Conservation (phyloP, 2,329 filamentous ascomycete genomes). For the Colletotrichum lindemuthianum region DNA sequence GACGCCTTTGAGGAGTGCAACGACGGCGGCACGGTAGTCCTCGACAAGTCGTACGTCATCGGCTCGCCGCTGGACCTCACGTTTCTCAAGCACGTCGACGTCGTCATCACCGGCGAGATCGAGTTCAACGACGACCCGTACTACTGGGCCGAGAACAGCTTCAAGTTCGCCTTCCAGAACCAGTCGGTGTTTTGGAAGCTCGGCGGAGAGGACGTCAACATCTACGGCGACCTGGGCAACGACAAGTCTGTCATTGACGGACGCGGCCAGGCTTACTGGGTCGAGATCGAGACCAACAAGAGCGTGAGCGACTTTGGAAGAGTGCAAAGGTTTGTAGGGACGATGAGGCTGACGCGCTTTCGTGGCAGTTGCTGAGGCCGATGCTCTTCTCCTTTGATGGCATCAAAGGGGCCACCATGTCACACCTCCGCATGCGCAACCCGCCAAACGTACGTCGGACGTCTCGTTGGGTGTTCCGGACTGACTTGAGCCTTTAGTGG, state of each 20-base stretch:
- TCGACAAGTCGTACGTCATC: constrained; percentile 68
- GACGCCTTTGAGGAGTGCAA: constrained; percentile 68
- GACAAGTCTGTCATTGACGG: constrained; percentile 60
- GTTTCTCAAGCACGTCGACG: constrained; percentile 70
- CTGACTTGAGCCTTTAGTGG: constrained; percentile 39
- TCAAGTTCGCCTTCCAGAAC: constrained; percentile 74
- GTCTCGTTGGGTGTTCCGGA: fast-evolving
- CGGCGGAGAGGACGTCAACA: constrained; percentile 58
- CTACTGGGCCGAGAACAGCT: constrained; percentile 74
- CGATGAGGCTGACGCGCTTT: not conserved
- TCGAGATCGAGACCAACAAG: constrained; percentile 29
- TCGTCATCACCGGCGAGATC: constrained; percentile 65
- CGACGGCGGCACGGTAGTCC: constrained; percentile 69
- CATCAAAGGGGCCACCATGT: constrained; percentile 22
- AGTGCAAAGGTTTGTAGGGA: not conserved
- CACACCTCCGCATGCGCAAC: constrained; percentile 60
- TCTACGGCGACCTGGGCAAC: constrained; percentile 64
- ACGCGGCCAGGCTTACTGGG: constrained; percentile 62
- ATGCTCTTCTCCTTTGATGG: constrained; percentile 32
- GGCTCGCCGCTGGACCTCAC: constrained; percentile 73
- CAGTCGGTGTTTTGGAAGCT: constrained; percentile 55
- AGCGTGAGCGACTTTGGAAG: constrained; percentile 4
- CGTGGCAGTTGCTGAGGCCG: constrained; percentile 8
- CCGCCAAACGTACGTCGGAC: constrained; percentile 50
- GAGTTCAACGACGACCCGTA: constrained; percentile 73